Base-by-base conservation (phyloP, 2,329 filamentous ascomycete species). In the Colletotrichum neosansevieriae region DNA sequence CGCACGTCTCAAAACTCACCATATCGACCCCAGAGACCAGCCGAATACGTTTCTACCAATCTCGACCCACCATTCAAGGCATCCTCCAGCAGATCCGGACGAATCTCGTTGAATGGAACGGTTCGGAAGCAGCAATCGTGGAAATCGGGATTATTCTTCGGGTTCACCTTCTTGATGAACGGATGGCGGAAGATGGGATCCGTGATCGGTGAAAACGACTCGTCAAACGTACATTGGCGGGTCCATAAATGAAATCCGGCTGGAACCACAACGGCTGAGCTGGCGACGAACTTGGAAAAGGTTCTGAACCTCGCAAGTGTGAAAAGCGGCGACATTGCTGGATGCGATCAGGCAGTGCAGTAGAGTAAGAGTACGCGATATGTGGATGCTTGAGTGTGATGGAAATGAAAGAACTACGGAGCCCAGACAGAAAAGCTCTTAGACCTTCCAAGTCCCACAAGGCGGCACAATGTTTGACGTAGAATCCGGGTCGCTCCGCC, bases 191-290 rank as follows among this genome's bases (percentile, higher is more conserved):
- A 70, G 3, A 62, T 3, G 6, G 59, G 24, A 2, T 59, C 50
- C 13, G 45, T 56, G 3, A 45, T 40, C 15, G 63, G 60, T 3
- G 59, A 51, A 42, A 70, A 71, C 2, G 54, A 44, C 1, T 64
- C 63, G 4, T 67, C 63, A n/a, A 71, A 70, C 4, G 3, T 38
- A 54, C 67, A 67, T 2, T 56, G 57, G 11, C 62, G 57, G 19
- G 67, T 70, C 70, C 67, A 71, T 17, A 57, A 32, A n/a, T 63
- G 19, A 12, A 70, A 74, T 71, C 57, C 58, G 11, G 34, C 32
- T 2, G 63, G 49, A 5, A 45, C 51, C 3, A 15, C 32, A 11
- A 62, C 29, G 15, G 63, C 44, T 6, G 62, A 45, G 44, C 50
- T 63, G 11, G 53, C 57, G 4, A 21, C 38, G n/a, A 54, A 7